phyloP scores from a whole-genome alignment of 345 rosid species.

The Salix exigua region DNA sequence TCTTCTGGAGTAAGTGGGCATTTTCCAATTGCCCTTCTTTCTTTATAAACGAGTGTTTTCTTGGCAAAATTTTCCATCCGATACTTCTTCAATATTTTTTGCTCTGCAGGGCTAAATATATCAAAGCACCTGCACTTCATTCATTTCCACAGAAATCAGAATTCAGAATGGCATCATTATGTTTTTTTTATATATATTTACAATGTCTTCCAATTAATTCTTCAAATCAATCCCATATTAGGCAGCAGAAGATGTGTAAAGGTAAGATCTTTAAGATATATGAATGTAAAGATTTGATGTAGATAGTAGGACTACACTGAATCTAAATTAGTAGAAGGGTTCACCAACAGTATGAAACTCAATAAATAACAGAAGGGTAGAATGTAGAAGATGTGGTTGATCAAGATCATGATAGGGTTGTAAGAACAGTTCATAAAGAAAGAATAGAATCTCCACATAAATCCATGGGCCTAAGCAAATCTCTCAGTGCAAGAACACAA shows the following conservation, averaged over 20 bases:
- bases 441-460: not conserved
- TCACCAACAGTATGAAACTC: not conserved
- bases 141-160: not conserved
- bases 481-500: not conserved
- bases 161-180: not conserved
- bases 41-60: slow-evolving; percentile 57
- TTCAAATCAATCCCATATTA: not conserved
- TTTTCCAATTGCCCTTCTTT: slow-evolving; percentile 88
- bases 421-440: not conserved
- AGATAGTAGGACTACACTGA: not conserved
- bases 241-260: not conserved
- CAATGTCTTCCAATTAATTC: not conserved
- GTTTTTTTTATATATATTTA: not conserved
- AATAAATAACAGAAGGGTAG: not conserved
- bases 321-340: not conserved
- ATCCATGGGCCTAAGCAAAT: not conserved
- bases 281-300: not conserved
- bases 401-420: not conserved
- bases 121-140: slow-evolving; percentile 71
- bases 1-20: slow-evolving; percentile 92
- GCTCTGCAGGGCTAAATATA: slow-evolving; percentile 75
- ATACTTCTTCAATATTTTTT: slow-evolving; percentile 66
- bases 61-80: slow-evolving; percentile 79
- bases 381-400: not conserved
- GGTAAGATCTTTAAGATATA: not conserved